Evolutionary conservation across 106 monocot species (phyloP), one percentile per base, ranked within the genome.

Genomic region (Gastrodia elata): DNA sequence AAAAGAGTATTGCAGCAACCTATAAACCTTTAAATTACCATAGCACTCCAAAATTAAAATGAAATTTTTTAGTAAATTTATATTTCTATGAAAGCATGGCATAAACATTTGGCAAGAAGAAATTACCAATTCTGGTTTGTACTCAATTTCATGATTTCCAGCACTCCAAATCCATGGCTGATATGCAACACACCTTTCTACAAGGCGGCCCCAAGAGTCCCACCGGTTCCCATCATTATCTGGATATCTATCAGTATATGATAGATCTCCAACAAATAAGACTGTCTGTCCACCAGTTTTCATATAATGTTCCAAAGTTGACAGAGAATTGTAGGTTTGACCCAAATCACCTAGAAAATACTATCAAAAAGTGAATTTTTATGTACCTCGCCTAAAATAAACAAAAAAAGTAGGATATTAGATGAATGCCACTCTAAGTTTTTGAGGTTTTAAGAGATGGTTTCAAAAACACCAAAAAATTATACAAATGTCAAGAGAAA

Each of bases 91-190:
- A 67, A 67, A 67, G 5, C 5, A 20, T 27, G 32, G 61, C 30
- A 61, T 33, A 30, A 13, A 30, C 27, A 32, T 27, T 61, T 42
- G 5, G 25, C 30, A 38, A 42, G 49, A n/a, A 34, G 74, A 25
- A 22, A 68, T 73, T 93, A 98, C 97, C 90, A 93, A 74, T 75
- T 93, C 83, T 77, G 92, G 88, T 46, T 78, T 73, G 81, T 86
- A 98, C 39, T 98, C 97, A 41, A 98, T 90, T 80, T 98, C 97
- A 79, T 98, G 97, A 73, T 98, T 98, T 71, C 97, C 97, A 77
- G 83, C 80, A 49, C 77, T 76, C 90, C 90, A 93, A 48, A 98
- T 88, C 93, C 93, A 93, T 28, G 93, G 84, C 57, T 90, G 93
- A 81, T 85, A 90, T 39, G 93, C 89, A 80, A 74, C 74, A 85